Percentiles rank a stretch among this genome's conserved stretches.
phyloP scores from a whole-genome alignment of 176 grass and related monocot species.

The Cenchrus fungigraminus region DNA sequence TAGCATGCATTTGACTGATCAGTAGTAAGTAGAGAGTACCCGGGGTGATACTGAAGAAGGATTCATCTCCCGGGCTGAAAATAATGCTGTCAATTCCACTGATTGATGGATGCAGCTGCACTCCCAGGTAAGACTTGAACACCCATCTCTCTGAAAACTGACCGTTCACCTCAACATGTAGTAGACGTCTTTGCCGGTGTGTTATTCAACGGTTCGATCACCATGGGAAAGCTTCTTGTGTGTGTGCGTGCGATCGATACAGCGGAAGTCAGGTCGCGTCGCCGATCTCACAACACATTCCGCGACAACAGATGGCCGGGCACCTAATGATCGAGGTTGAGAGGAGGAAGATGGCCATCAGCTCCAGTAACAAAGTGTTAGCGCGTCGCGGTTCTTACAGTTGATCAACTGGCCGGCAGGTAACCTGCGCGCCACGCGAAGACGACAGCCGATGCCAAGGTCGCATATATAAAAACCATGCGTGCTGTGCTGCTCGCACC shows the following conservation, averaged over 20 bases:
- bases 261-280: slow-evolving; percentile 3
- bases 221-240: no score
- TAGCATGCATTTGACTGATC: neutral
- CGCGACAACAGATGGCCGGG: slow-evolving; percentile 9
- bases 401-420: neutral
- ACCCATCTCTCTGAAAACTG: slow-evolving; percentile 41
- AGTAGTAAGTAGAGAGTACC: slow-evolving; percentile 34
- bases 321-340: neutral
- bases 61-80: neutral
- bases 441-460: neutral
- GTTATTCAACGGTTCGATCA: neutral
- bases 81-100: neutral
- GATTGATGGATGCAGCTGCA: slow-evolving; percentile 25
- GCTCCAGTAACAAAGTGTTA: slow-evolving; percentile 43
- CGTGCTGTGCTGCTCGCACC: slow-evolving; percentile 13
- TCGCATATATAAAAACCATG: slow-evolving; percentile 19
- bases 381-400: slow-evolving; percentile 36
- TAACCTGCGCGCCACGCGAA: slow-evolving; percentile 34
- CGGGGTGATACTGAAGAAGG: neutral
- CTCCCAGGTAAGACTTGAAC: slow-evolving; percentile 28
- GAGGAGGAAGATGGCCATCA: slow-evolving; percentile 28
- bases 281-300: slow-evolving; percentile 7
- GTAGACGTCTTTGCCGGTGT: neutral
- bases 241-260: neutral
- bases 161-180: slow-evolving; percentile 34